Percentiles rank a stretch among this genome's conserved stretches.
phyloP scores from a whole-genome alignment of 208 protist species.

The Trypanosoma boissoni region DNA sequence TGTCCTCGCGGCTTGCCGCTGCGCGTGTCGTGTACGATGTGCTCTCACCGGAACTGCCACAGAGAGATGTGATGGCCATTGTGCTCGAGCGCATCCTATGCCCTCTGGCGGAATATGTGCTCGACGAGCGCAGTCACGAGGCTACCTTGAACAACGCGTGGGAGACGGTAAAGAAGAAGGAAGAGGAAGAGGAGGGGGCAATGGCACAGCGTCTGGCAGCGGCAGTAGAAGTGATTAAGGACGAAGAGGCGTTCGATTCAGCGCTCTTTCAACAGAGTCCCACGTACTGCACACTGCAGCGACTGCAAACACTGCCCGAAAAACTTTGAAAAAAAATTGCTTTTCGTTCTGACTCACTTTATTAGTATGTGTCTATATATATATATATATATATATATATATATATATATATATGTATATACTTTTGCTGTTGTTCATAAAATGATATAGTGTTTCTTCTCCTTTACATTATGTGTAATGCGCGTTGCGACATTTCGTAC shows the following conservation, averaged over 20 bases:
- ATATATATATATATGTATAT: conserved; percentile 2
- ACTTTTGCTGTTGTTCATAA: too few species aligned
- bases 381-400: conserved; percentile 6
- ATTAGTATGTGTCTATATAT: not conserved
- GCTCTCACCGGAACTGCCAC: conserved; percentile 8
- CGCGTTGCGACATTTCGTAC: too few species aligned
- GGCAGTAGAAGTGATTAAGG: conserved; percentile 11
- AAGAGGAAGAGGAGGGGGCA: not conserved
- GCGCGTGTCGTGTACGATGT: conserved; percentile 2
- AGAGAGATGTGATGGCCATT: conserved; percentile 3
- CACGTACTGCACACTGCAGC: conserved; percentile 18
- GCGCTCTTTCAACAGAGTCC: conserved; percentile 11
- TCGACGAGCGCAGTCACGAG: conserved; percentile 7
- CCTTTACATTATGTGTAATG: too few species aligned
- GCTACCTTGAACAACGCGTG: too few species aligned
- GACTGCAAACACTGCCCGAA: too few species aligned
- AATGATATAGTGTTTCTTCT: too few species aligned
- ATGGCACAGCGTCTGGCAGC: conserved; percentile 8
- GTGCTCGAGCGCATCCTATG: conserved; percentile 15
- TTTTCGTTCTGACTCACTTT: not conserved
- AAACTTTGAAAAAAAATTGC: too few species aligned
- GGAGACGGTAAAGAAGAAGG: not conserved
- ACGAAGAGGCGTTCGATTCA: conserved; percentile 6
- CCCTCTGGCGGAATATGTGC: conserved; percentile 12
- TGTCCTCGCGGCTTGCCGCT: conserved; percentile 3